Evolutionary conservation across 352 stramenopile genomes (phyloP), one percentile per base, ranked within the genome.

Genomic region (Globisporangium echinulatum): DNA sequence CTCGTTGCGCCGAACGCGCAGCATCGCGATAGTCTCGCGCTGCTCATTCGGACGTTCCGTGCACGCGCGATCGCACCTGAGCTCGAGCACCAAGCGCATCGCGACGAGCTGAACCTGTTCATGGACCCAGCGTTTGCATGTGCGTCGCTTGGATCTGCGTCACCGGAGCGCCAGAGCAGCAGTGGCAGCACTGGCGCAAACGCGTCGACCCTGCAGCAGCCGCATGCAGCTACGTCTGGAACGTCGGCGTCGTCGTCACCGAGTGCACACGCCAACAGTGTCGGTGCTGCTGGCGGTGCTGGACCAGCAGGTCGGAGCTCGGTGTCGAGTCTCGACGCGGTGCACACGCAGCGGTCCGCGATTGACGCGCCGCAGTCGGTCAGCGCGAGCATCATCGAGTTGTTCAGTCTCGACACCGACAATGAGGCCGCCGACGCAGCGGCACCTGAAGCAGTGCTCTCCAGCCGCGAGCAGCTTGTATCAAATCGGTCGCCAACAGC

Each of bases 41-140:
- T 87, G 8, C 56, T 93, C 9, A 88, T 91, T 52, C 81, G 84
- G 7, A 77, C 71, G n/a, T 88, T 90, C n/a, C 82, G 84, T 40
- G 79, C 77, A 50, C 64, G 63, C n/a, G 58, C 64, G 2, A 40
- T 93, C 9, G 62, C 58, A 1, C 54, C 56, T 5, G 81, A 90
- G 19, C 63, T 85, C 14, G 82, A 91, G 65, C 68, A 82, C 17
- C 58, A 72, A 46, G 84, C 84, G 0, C 67, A 76, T 56, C 52
- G 58, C 15, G 84, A 93, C 39, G 84, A 93, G 42, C 64, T 75
- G 9, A 87, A 79, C 54, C 19, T 90, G 50, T 93, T 85, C 49
- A 75, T 90, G 47, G 84, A 93, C 52, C 82, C 80, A 17, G 79
- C 79, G 5, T 89, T 74, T 52, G 66, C 71, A 17, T 62, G 61